Base-by-base conservation (phyloP, 2,329 filamentous ascomycete species). In the Colletotrichum australisinense region DNA sequence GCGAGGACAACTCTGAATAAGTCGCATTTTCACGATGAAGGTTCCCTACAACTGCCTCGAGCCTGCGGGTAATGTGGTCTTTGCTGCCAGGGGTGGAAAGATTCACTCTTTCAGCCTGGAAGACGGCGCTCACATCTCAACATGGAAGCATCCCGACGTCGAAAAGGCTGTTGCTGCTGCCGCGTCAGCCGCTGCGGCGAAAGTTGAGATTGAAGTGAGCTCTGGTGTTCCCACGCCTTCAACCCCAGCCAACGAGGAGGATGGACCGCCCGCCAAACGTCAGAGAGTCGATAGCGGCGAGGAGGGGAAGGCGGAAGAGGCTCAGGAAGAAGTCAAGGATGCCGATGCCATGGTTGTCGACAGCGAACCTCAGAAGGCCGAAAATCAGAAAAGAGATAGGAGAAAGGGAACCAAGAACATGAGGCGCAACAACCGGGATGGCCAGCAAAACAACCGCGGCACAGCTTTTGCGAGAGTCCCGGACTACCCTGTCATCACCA, bases 81-180 rank as follows among this genome's bases (percentile, higher is more conserved):
- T 97, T 77, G 93, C 93, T 49, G 93, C 94, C 30, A 91, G 92
- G 74, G 94, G 94, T 16, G 89, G 92, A 60, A 90, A 88, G 77
- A 89, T 98, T 67, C 89, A 94, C 78, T 89, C 91, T 2, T 93
- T 94, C 80, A 87, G 86, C 78, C 83, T 92, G 7, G 78, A 84
- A n/a, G 86, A 89, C 74, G 90, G 91, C 38, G 82, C 84, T 60
- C 84, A 90, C 64, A 81, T 94, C 22, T 91, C 89, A 56, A 85
- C 87, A 78, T 95, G 93, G 93, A 85, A 84, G 69, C 86, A 88
- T 73, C 86, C 86, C 7, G 81, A 84, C 75, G 80, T 82, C 63
- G 79, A 81, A 66, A 81, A 82, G 69, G 76, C 80, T 28, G 60
- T 77, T 38, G 75, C 73, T n/a, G 67, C 76, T 6, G 77, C 74